A percentile compares a stretch with the other conserved stretches of the same genome.
These are phyloP conservation scores for Hypoxylon crocopeplum DNA, from an alignment of 495 filamentous ascomycete genomes.

Conservation along the genomic window DNA sequence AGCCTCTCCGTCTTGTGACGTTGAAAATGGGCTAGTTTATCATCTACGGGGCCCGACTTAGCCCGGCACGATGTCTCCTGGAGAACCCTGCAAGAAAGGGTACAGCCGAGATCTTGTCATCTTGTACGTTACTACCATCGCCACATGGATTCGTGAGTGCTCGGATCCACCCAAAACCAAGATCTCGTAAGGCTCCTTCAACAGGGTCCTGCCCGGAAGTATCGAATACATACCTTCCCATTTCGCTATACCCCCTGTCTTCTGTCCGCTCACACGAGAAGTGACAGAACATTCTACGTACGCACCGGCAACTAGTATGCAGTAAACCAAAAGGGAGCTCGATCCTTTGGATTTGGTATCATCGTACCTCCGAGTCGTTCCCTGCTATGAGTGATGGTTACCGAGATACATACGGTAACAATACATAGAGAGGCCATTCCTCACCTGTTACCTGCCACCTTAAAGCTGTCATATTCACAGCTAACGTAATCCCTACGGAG, in stretches of 20 bases:
- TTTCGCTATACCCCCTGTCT: conserved; percentile 14
- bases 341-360: conserved; percentile 1
- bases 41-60: conserved; percentile 4
- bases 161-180: conserved; percentile 28
- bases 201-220: conserved; percentile 20
- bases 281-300: background rate
- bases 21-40: conserved; percentile 3
- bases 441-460: conserved; percentile 2
- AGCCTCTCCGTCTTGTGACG: conserved; percentile 2
- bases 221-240: conserved; percentile 24
- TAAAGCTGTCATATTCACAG: background rate
- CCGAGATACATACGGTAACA: background rate
- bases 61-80: conserved; percentile 6
- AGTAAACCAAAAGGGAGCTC: conserved; percentile 10
- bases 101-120: conserved; percentile 32
- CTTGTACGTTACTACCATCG: conserved; percentile 6
- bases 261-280: conserved; percentile 7
- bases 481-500: conserved; percentile 9
- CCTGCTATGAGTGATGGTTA: background rate
- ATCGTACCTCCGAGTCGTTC: background rate
- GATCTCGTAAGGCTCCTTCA: conserved; percentile 24
- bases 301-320: conserved; percentile 12
- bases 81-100: conserved; percentile 26
- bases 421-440: conserved; percentile 2
- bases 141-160: conserved; percentile 16